Evolutionary conservation across 306 rosid species (phyloP), one percentile per base, ranked within the genome.

Genomic region (Styphnolobium japonicum): DNA sequence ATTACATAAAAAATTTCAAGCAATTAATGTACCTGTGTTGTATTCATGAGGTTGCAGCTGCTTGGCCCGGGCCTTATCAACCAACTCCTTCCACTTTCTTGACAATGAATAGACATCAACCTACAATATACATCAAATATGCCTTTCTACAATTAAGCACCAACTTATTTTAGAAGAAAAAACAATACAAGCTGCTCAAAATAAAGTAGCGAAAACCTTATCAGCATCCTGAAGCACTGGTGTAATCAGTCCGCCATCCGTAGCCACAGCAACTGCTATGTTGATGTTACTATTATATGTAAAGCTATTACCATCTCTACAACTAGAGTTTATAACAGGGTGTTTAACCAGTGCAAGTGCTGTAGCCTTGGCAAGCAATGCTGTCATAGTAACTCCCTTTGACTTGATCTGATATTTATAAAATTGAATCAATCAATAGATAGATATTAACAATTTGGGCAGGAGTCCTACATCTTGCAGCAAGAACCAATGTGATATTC

Each of bases 311-410:
- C 98, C 99, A 85, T 95, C 99, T 82, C 98, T 84, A 85, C 98
- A 95, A 65, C 94, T 87, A 10, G 99, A 93, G 87, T 95, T 95
- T 67, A 95, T 87, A 18, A 91, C 90, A 48, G 99, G 98, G 82
- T 95, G 99, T 79, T 91, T 78, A 82, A 73, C 93, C 81, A 95
- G 80, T 0, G 99, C 98, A 22, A 95, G 94, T 66, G 98, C 99
- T 7, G 99, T 89, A 5, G 98, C 98, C 91, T 96, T 96, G 37
- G 98, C 99, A 82, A 96, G 98, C 89, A 96, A 88, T 49, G 99
- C 97, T 21, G 98, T 93, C 99, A 96, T 96, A 51, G 99, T 96
- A 76, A 96, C 99, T 83, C 99, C 99, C 89, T 96, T 96, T 16
- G 91, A 82, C 85, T 96, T 96, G 79, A 96, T 89, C 99, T 93